Percentiles rank a stretch among this genome's conserved stretches.
These are phyloP conservation scores for Pouteria glomerata DNA, from an alignment of 148 eudicot species.

Conservation along the genomic window DNA sequence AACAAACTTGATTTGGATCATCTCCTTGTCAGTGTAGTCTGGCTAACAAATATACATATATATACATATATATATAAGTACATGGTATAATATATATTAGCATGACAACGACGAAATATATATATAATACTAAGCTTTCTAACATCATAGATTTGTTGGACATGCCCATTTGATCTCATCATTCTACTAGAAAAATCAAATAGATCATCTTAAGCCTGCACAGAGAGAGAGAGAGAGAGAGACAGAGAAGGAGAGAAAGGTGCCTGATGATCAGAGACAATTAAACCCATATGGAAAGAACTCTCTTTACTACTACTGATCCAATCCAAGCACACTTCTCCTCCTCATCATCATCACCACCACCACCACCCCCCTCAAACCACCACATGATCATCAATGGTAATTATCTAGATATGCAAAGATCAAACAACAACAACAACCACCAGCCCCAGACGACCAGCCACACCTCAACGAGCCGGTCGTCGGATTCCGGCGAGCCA, in stretches of 20 bases:
- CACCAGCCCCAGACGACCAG: constrained; percentile 22
- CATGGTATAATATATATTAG: not conserved
- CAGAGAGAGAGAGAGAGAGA: no score
- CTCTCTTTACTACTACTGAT: constrained; percentile 13
- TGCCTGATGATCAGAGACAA: not conserved
- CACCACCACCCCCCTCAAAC: no score
- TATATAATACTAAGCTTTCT: not conserved
- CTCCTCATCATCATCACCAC: not conserved
- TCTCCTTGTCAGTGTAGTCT: not conserved
- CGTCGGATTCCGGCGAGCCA: constrained; percentile 21
- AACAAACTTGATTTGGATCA: not conserved
- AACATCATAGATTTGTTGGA: not conserved
- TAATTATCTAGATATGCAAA: constrained; percentile 20
- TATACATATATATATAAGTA: no score
- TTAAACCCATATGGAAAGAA: constrained; percentile 19
- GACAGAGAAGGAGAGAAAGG: no score
- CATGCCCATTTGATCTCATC: constrained; percentile 3
- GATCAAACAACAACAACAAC: no score
- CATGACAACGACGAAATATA: constrained; percentile 18
- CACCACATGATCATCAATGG: no score
- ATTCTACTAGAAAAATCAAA: constrained; percentile 9
- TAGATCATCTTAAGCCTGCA: constrained; percentile 15
- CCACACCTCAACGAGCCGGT: constrained; percentile 22
- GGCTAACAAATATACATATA: not conserved
- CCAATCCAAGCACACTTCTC: constrained; percentile 13